Evolutionary conservation across 192 early-diverging fungal species (phyloP).

Genomic region (Podila epigama): DNA sequence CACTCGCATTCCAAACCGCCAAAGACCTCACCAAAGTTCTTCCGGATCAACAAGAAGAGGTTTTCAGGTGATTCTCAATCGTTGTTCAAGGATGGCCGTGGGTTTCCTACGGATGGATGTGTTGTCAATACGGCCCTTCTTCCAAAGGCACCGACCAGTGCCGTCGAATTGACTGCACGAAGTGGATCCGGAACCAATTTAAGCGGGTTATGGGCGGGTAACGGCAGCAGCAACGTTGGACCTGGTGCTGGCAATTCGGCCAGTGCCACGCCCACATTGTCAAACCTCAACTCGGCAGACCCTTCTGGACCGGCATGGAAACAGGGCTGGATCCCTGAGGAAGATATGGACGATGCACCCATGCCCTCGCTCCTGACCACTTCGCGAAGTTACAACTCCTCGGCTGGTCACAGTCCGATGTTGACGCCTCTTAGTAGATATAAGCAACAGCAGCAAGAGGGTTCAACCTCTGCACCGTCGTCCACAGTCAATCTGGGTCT

Average conservation of each 20-base stretch:
- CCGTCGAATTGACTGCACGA: conserved; percentile 36
- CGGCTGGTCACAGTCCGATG: conserved; percentile 22
- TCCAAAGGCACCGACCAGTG: conserved; percentile 19
- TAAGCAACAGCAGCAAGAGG: conserved; percentile 37
- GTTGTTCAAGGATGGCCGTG: conserved; percentile 26
- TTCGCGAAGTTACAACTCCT: conserved; percentile 27
- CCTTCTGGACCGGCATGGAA: conserved; percentile 18
- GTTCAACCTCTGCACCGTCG: conserved; percentile 32
- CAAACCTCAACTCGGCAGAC: neutral
- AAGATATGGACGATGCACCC: conserved; percentile 28
- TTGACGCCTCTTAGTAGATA: conserved; percentile 36
- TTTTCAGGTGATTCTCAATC: conserved; percentile 43
- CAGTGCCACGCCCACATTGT: neutral
- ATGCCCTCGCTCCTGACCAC: conserved; percentile 29
- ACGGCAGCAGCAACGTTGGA: conserved; percentile 3
- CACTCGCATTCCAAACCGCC: conserved; percentile 9
- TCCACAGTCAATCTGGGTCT: conserved; percentile 19
- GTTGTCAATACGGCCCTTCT: conserved; percentile 39
- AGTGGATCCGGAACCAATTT: conserved; percentile 24
- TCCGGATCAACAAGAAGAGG: conserved; percentile 44
- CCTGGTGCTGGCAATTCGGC: conserved; percentile 12
- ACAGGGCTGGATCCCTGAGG: conserved; percentile 46
- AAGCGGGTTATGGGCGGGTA: conserved; percentile 10
- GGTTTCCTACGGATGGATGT: conserved; percentile 16
- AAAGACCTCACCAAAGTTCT: conserved; percentile 26